Evolutionary conservation across 352 stramenopile genomes (phyloP).

Genomic region (Phytophthora ramorum): DNA sequence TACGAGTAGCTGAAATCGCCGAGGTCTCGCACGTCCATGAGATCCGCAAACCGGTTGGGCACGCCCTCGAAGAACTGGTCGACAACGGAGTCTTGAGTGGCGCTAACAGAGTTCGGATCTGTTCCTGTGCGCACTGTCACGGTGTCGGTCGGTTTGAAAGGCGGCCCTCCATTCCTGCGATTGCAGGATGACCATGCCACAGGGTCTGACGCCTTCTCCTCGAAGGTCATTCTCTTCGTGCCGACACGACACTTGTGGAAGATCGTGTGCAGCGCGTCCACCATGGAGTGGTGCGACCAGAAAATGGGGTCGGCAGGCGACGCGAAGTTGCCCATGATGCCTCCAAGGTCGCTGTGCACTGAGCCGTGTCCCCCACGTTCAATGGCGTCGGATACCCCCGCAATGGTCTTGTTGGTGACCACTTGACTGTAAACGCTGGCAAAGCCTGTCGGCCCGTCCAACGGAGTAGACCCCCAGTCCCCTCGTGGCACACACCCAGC

Average conservation of each 20-base stretch:
- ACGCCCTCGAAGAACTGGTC: slow-evolving; percentile 36
- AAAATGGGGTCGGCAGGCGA: slow-evolving; percentile 66
- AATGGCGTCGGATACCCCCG: slow-evolving; percentile 35
- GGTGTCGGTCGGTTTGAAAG: slow-evolving; percentile 47
- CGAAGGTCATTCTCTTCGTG: slow-evolving; percentile 38
- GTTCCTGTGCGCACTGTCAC: slow-evolving; percentile 41
- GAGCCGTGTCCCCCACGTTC: slow-evolving; percentile 48
- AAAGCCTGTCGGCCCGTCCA: slow-evolving; percentile 28
- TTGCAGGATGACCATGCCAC: slow-evolving; percentile 48
- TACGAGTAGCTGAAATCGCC: slow-evolving; percentile 56
- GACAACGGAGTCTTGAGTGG: slow-evolving; percentile 36
- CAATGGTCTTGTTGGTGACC: slow-evolving; percentile 45
- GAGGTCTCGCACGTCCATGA: slow-evolving; percentile 45
- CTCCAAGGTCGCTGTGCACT: slow-evolving; percentile 47
- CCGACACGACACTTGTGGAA: slow-evolving; percentile 69
- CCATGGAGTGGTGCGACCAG: slow-evolving; percentile 66
- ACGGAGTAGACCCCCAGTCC: slow-evolving; percentile 33
- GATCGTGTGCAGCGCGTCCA: slow-evolving; percentile 64
- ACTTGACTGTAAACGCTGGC: slow-evolving; percentile 39
- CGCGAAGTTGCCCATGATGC: slow-evolving; percentile 41
- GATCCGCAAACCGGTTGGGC: slow-evolving; percentile 36
- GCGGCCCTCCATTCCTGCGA: slow-evolving; percentile 15
- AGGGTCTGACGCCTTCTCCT: slow-evolving; percentile 44
- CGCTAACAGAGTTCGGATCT: slow-evolving; percentile 26
- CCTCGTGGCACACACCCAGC: slow-evolving; percentile 47